Evolutionary conservation across 306 rosid genomes (phyloP), one percentile per base, ranked within the genome.

Genomic region (Begonia fuchsioides): DNA sequence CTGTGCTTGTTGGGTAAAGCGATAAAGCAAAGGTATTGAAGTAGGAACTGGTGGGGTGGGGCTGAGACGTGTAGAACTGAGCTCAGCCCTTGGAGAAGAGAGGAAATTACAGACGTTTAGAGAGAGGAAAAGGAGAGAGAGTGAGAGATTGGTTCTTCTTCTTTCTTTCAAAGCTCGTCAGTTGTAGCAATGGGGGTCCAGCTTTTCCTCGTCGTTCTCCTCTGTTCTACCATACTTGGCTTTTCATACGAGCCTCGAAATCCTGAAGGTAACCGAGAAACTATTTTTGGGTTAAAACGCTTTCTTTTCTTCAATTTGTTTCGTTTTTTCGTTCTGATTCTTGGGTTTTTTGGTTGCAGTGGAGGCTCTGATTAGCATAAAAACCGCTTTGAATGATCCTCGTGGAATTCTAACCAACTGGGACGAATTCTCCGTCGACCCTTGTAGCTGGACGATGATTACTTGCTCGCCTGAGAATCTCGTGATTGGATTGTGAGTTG

Each of bases 381-480:
- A 59, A 44, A 38, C 2, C 3, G 49, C 55, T 41, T 68, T 90
- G 47, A 54, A 63, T 58, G 97, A 90, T 63, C 97, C 95, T 0
- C 94, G 84, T 62, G 82, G 77, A 14, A 87, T 76, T 6, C 56
- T 90, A 46, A 77, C 50, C 68, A 79, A 81, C 73, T 90, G 97
- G 97, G 97, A 90, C 44, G 87, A 63, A 52, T 76, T 63, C 74
- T 90, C 97, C 1, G 97, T 90, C 4, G 97, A 90, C 68, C 94
- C 97, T 52, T 90, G 97, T 60, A 90, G 94, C 49, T 84, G 95
- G 95, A 65, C 92, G 49, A 84, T 90, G 95, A 81, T 84, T 51
- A 84, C 95, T 32, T 90, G 97, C 59, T 84, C 95, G 2, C 47
- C 87, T 15, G 97, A 90, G 26, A 70, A 41, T 46, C 66, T 64